A percentile compares a stretch with the other conserved stretches of the same genome.
Evolutionary conservation across 2,329 filamentous ascomycete genomes (phyloP).

Genomic region (Colletotrichum camelliae): DNA sequence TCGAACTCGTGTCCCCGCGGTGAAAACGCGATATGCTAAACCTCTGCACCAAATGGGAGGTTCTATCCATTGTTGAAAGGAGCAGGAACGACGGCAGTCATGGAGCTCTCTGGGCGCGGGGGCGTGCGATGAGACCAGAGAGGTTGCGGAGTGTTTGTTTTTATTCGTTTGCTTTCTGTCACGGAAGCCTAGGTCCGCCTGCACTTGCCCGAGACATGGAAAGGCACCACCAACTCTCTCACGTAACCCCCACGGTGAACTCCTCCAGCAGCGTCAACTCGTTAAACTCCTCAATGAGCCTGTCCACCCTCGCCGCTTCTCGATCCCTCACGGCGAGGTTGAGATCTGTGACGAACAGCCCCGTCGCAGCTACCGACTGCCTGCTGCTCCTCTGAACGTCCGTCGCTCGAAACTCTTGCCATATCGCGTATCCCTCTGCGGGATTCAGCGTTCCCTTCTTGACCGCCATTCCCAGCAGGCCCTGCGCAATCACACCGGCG

Average conservation of each 20-base stretch:
- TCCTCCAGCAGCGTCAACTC: conserved; percentile 21
- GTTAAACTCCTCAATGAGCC: conserved; percentile 36
- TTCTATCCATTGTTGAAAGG: neutral
- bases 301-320: conserved; percentile 36
- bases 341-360: conserved; percentile 39
- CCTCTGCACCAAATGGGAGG: neutral
- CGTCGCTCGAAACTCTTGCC: conserved; percentile 31
- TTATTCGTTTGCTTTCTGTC: neutral
- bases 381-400: conserved; percentile 21
- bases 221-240: neutral
- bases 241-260: conserved; percentile 10
- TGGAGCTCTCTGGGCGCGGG: neutral
- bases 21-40: neutral
- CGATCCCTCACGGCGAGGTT: conserved; percentile 38
- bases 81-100: neutral
- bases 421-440: conserved; percentile 31
- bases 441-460: conserved; percentile 34
- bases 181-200: neutral
- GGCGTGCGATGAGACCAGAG: neutral
- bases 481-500: conserved; percentile 36
- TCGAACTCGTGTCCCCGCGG: neutral
- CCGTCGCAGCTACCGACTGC: conserved; percentile 32
- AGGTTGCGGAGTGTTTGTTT: neutral
- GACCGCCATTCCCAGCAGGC: conserved; percentile 40
- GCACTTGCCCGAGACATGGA: neutral